A percentile compares a stretch with the other conserved stretches of the same genome.
These are phyloP conservation scores for Pascua guehoae DNA, from an alignment of 1,284 basidiomycete species.

Conservation along the genomic window DNA sequence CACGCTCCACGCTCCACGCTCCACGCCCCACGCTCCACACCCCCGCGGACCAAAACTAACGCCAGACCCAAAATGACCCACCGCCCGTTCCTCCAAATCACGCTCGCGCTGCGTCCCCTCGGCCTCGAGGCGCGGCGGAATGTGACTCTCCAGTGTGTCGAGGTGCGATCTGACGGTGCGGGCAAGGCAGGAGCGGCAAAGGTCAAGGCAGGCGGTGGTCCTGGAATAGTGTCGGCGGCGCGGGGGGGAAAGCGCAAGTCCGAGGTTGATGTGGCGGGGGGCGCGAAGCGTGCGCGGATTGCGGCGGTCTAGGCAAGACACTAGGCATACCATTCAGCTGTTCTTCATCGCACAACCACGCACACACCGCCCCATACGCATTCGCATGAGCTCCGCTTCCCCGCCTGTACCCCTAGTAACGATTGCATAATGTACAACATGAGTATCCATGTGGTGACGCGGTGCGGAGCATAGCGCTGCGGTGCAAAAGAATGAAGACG, in stretches of 20 bases:
- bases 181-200: neutral
- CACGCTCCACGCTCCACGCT: neutral
- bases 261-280: neutral
- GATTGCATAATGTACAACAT: too few relatives aligned
- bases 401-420: too few relatives aligned
- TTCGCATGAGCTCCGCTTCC: too few relatives aligned
- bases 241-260: slow-evolving; percentile 10
- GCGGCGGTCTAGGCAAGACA: neutral
- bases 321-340: too few relatives aligned
- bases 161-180: neutral
- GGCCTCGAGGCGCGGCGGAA: slow-evolving; percentile 42
- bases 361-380: too few relatives aligned
- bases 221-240: neutral
- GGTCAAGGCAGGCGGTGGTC: too few relatives aligned
- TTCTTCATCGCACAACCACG: too few relatives aligned
- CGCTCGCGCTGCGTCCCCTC: slow-evolving; percentile 57
- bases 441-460: too few relatives aligned
- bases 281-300: slow-evolving; percentile 1
- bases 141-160: slow-evolving; percentile 26
- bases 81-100: slow-evolving; percentile 71
- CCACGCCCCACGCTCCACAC: neutral
- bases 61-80: slow-evolving; percentile 62
- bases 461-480: too few relatives aligned
- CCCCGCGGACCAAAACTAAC: slow-evolving; percentile 5
- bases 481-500: too few relatives aligned